Percentiles rank a stretch among this genome's conserved stretches.
Conservation (phyloP, 257 asterid genomes). For the Solanum habrochaites region DNA sequence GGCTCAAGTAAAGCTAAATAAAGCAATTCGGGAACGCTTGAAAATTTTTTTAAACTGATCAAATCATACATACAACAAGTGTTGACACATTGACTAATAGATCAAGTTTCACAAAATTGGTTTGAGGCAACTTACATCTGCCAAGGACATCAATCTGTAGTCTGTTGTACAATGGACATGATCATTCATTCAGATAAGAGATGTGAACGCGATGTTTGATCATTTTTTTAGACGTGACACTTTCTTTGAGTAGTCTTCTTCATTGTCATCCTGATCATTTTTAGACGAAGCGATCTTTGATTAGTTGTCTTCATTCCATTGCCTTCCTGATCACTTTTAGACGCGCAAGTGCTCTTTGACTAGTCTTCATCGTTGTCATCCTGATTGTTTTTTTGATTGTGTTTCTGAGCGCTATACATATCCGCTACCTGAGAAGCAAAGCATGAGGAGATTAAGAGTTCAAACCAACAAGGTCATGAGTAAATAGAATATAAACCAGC, state of each 20-base stretch:
- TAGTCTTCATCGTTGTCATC: constrained; percentile 53
- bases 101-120: neutral
- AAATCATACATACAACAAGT: neutral
- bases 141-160: neutral
- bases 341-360: constrained; percentile 3
- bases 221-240: constrained; percentile 5
- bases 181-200: constrained; percentile 3
- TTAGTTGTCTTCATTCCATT: constrained; percentile 33
- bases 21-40: neutral
- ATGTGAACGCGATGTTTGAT: constrained; percentile 2
- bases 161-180: constrained; percentile 12
- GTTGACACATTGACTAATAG: neutral
- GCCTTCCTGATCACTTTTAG: neutral
- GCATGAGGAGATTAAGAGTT: neutral
- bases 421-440: constrained; percentile 53
- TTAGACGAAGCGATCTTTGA: neutral
- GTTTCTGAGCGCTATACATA: constrained; percentile 65
- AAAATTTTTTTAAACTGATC: neutral
- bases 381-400: constrained; percentile 31
- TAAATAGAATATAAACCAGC: neutral
- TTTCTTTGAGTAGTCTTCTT: constrained; percentile 34
- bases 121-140: neutral
- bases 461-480: neutral
- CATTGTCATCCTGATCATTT: constrained; percentile 34
- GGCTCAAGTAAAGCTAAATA: neutral